Conservation (phyloP, 345 rosid genomes). For the Cardamine resedifolia region DNA sequence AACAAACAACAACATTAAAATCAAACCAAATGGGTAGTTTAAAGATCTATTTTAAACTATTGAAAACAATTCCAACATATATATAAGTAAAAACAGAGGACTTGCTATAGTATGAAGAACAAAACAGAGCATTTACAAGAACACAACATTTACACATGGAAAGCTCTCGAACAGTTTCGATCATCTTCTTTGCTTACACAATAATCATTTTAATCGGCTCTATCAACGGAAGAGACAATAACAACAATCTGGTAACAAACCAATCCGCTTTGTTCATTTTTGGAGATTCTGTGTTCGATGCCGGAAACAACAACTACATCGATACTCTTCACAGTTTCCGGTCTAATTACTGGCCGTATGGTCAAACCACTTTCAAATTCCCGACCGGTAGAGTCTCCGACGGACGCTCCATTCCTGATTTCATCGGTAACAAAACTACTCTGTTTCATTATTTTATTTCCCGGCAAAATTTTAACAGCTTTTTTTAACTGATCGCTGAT, state of each 20-base stretch:
- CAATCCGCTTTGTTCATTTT: conserved; percentile 44
- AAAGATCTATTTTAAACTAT: no score
- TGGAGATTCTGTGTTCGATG: conserved; percentile 52
- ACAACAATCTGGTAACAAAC: conserved; percentile 16
- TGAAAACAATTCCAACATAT: no score
- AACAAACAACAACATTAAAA: neutral
- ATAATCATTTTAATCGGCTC: neutral
- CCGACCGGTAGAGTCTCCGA: no score
- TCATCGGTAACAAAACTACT: no score
- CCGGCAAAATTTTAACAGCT: no score
- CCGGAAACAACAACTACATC: conserved; percentile 49
- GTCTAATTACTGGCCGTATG: conserved; percentile 46
- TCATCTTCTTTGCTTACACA: neutral
- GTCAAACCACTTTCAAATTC: conserved; percentile 40
- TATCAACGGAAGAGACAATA: conserved; percentile 15
- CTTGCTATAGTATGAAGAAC: neutral
- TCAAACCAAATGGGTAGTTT: no score
- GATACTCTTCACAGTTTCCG: conserved; percentile 25
- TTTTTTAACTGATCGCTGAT: no score
- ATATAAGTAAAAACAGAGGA: no score
- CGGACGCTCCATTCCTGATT: no score
- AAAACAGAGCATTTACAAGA: conserved; percentile 5
- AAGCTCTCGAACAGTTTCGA: neutral
- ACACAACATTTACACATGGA: conserved; percentile 18
- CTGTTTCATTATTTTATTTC: no score